These are phyloP conservation scores for Schoenoplectus tabernaemontani DNA, from an alignment of 202 grass and related monocot species.

Conservation along the genomic window DNA sequence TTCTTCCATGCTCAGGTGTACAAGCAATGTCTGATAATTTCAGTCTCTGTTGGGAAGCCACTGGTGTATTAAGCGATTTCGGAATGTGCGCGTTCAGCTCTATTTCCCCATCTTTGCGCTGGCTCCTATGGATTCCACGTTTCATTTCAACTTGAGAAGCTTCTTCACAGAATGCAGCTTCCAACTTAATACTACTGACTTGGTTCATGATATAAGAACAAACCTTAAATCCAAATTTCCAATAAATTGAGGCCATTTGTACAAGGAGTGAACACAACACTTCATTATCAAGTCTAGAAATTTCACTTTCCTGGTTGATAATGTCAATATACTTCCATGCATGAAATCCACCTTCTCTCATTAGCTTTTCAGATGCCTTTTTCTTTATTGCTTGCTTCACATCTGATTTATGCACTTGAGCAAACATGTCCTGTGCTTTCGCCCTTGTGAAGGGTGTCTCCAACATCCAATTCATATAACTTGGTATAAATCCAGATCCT, in stretches of 20 bases:
- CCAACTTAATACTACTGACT: neutral
- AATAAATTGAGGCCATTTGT: no score
- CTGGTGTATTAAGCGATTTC: no score
- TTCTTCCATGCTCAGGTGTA: no score
- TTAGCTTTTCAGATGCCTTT: neutral
- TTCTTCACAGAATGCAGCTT: neutral
- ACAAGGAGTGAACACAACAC: neutral
- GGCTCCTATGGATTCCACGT: neutral
- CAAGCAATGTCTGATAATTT: no score
- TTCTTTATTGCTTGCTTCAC: neutral
- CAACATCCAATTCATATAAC: neutral
- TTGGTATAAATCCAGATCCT: neutral
- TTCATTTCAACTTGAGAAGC: neutral
- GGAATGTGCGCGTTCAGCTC: no score
- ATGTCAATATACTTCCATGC: neutral
- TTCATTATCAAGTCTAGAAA: neutral
- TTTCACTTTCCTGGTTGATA: neutral
- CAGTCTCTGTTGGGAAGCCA: no score
- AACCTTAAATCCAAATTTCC: neutral
- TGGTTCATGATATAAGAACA: neutral
- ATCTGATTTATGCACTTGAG: neutral
- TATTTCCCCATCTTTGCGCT: no score
- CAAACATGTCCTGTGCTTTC: neutral
- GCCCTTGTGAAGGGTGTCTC: neutral
- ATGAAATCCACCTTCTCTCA: neutral